Percentiles rank a stretch among this genome's conserved stretches.
These are phyloP conservation scores for Pugionium cornutum DNA, from an alignment of 345 rosid species.

Conservation along the genomic window DNA sequence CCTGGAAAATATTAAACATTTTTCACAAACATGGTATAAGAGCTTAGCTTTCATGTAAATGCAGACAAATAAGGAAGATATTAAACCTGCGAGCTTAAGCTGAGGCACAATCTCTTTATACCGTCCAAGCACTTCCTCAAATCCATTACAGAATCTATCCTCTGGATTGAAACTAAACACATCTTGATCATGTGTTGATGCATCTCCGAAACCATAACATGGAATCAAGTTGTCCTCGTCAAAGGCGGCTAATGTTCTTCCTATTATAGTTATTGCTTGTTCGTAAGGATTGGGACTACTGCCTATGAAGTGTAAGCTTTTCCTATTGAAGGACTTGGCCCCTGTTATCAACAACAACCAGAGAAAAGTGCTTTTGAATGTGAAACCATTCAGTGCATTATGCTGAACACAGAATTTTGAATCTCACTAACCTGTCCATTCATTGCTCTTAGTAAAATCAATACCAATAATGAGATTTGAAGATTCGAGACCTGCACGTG, in stretches of 20 bases:
- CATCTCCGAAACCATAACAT: slow-evolving; percentile 97
- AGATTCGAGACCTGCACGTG: slow-evolving; percentile 59
- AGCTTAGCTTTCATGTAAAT: not conserved
- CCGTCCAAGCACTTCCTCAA: slow-evolving; percentile 78
- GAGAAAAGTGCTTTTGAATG: slow-evolving; percentile 1
- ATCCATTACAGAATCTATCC: slow-evolving; percentile 76
- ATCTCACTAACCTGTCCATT: slow-evolving; percentile 79
- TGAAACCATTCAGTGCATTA: slow-evolving; percentile 18
- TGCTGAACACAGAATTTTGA: slow-evolving; percentile 25
- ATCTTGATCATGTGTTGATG: slow-evolving; percentile 94
- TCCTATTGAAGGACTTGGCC: slow-evolving; percentile 63
- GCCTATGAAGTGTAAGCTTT: slow-evolving; percentile 77
- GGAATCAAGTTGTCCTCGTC: slow-evolving; percentile 96
- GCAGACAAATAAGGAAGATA: slow-evolving; percentile 7
- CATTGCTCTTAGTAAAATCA: slow-evolving; percentile 98
- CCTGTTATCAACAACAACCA: slow-evolving; percentile 47
- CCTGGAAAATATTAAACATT: slow-evolving; percentile 46
- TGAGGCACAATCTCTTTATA: slow-evolving; percentile 82
- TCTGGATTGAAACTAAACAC: slow-evolving; percentile 79
- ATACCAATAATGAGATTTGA: slow-evolving; percentile 67
- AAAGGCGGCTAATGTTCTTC: slow-evolving; percentile 78
- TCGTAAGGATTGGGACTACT: slow-evolving; percentile 76
- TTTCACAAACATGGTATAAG: slow-evolving; percentile 1
- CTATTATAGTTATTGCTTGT: slow-evolving; percentile 87
- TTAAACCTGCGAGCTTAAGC: slow-evolving; percentile 77